Evolutionary conservation across 2,329 filamentous ascomycete genomes (phyloP).

Genomic region (Phialemoniopsis sp.): DNA sequence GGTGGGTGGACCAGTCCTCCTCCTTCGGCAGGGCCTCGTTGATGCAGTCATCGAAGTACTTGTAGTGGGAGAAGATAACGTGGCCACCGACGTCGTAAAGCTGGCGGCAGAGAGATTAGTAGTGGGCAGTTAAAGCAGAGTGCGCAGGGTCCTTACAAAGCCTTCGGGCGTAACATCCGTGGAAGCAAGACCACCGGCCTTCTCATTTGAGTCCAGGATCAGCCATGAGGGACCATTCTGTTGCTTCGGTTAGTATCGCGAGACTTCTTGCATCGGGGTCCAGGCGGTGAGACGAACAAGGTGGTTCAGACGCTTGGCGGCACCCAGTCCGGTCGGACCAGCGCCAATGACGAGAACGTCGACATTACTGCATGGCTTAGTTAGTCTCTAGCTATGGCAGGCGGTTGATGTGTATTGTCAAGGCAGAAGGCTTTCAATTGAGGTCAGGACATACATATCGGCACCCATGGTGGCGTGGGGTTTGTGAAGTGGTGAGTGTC

Average conservation of each 20-base stretch:
- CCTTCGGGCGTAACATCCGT: slow-evolving; percentile 94
- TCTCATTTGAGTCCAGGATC: slow-evolving; percentile 89
- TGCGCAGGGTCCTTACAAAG: slow-evolving; percentile 68
- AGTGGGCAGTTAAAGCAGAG: slow-evolving; percentile 3
- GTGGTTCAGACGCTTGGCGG: slow-evolving; percentile 96
- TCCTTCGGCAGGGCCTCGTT: slow-evolving; percentile 92
- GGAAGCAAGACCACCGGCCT: slow-evolving; percentile 89
- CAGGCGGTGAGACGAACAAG: slow-evolving; percentile 60
- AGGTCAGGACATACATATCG: slow-evolving; percentile 27
- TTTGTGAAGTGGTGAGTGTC: background rate
- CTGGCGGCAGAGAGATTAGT: slow-evolving; percentile 39
- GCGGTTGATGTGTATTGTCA: too few relatives aligned
- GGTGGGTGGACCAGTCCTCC: slow-evolving; percentile 95
- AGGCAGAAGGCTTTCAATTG: too few relatives aligned
- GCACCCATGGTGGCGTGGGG: slow-evolving; percentile 34
- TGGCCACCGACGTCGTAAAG: slow-evolving; percentile 98
- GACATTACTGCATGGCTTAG: slow-evolving; percentile 61
- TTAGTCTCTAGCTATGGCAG: too few relatives aligned
- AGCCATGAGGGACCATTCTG: slow-evolving; percentile 93
- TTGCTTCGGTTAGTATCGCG: slow-evolving; percentile 13
- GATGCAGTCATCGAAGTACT: slow-evolving; percentile 99
- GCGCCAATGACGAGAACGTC: slow-evolving; percentile 98
- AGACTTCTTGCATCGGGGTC: slow-evolving; percentile 7
- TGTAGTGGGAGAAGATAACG: slow-evolving; percentile 99
- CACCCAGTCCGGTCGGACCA: slow-evolving; percentile 94